phyloP scores from a whole-genome alignment of 192 early-diverging fungal species.

The Backusella tuberculispora region DNA sequence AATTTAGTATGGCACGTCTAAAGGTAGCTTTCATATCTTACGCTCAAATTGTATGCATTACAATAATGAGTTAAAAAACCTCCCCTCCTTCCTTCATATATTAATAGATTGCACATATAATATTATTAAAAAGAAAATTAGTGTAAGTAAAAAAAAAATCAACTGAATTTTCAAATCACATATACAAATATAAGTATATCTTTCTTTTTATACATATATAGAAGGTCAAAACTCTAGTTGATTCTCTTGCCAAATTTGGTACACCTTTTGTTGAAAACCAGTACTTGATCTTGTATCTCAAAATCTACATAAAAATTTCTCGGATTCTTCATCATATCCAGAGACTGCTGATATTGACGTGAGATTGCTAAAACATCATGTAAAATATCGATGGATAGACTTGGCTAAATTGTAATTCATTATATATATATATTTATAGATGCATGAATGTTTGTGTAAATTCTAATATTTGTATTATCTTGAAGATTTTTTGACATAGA shows the following conservation, averaged over 20 bases:
- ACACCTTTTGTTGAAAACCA: slow-evolving; percentile 63
- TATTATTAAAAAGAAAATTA: slow-evolving; percentile 42
- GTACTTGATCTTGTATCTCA: slow-evolving; percentile 76
- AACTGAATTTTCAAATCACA: too few relatives aligned
- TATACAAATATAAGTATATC: too few relatives aligned
- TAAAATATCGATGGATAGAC: slow-evolving; percentile 44
- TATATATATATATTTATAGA: too few relatives aligned
- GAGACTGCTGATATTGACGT: slow-evolving; percentile 41
- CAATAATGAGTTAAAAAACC: neutral
- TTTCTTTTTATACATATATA: slow-evolving; percentile 33
- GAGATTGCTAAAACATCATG: slow-evolving; percentile 13
- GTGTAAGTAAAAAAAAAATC: slow-evolving; percentile 14
- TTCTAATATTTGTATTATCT: too few relatives aligned
- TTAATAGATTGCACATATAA: slow-evolving; percentile 39
- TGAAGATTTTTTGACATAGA: slow-evolving; percentile 48
- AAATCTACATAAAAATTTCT: slow-evolving; percentile 77
- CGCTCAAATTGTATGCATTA: neutral
- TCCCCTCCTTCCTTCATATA: too few relatives aligned
- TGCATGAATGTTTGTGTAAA: too few relatives aligned
- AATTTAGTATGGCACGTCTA: neutral
- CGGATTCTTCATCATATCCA: slow-evolving; percentile 50
- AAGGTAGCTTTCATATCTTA: neutral
- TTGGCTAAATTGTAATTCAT: slow-evolving; percentile 21
- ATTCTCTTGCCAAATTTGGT: slow-evolving; percentile 78
- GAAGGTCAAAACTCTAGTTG: slow-evolving; percentile 75